Base-by-base conservation (phyloP, 2,329 filamentous ascomycete species). In the Colletotrichum horii region DNA sequence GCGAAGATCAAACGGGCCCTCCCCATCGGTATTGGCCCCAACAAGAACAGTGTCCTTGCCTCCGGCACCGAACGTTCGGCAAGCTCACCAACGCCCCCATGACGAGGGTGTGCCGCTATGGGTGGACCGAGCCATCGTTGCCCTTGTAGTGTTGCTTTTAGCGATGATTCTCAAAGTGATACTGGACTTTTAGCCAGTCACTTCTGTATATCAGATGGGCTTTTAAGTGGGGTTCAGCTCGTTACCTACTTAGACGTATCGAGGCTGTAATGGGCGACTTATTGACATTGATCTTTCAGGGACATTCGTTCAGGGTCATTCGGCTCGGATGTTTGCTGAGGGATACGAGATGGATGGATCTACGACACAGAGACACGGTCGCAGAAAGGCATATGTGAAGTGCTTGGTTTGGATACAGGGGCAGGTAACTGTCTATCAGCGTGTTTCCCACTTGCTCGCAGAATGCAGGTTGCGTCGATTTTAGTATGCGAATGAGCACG, bases 71-170 rank as follows among this genome's bases (percentile, higher is more conserved):
- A 77, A 77, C 43, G 32, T 70, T 14, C 70, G 58, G 58, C 73
- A 75, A 52, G 72, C 58, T 30, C 66, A 58, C 61, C 72, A 28
- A 16, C 66, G 60, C 32, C 32, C 70, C 16, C 73, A 73, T 68
- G 76, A 88, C 68, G 88, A 90, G 32, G 90, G 87, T 3, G 90
- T 94, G 19, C 91, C 93, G 3, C 85, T 92, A 15, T 98, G 95
- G 94, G 88, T 98, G 22, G 96, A 98, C 83, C 91, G 94, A 77
- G 90, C 93, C 48, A 98, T 98, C 78, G 91, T 93, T 26, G 93
- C 91, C 8, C 84, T 98, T 22, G 87, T 95, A 1, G 88, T 95
- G 16, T 87, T 94, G 30, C 86, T 98, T 24, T 86, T 93, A 5
- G 91, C 94, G 26, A 91, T 98, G 87, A 86, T 98, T 26, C 76